These are phyloP conservation scores for Kalanchoe fedtschenkoi DNA, from an alignment of 164 flowering plant genomes.

Conservation along the genomic window DNA sequence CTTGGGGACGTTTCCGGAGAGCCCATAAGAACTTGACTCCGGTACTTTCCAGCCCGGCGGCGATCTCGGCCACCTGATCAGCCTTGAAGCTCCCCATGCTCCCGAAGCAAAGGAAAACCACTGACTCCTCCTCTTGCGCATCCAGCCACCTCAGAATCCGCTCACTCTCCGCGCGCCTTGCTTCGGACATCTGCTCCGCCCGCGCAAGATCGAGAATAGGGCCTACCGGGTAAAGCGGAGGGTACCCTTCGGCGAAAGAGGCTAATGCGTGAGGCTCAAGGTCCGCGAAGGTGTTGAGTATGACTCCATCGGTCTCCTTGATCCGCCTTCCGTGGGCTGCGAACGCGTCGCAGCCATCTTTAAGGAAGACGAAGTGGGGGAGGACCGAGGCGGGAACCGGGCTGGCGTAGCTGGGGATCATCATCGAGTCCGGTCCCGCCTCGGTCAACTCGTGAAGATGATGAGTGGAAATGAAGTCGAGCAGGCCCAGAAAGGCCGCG, in stretches of 20 bases:
- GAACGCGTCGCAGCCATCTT: neutral
- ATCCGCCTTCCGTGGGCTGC: neutral
- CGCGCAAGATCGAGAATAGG: conserved; percentile 13
- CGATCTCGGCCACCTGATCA: conserved; percentile 8
- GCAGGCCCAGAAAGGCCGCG: neutral
- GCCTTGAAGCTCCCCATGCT: conserved; percentile 11
- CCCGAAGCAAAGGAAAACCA: conserved; percentile 15
- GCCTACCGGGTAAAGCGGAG: conserved; percentile 19
- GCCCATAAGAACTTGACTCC: conserved; percentile 11
- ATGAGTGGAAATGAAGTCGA: neutral
- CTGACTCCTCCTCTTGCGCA: conserved; percentile 8
- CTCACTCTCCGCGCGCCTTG: neutral
- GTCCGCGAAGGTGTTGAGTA: conserved; percentile 20
- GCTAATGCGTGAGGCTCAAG: conserved; percentile 14
- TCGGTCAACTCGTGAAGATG: neutral
- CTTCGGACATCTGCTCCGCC: neutral
- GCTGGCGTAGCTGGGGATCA: conserved; percentile 1
- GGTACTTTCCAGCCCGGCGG: conserved; percentile 7
- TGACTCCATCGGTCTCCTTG: conserved; percentile 15
- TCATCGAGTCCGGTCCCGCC: conserved; percentile 1
- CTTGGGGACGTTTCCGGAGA: conserved; percentile 7
- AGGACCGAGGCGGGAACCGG: conserved; percentile 16
- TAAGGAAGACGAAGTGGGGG: neutral
- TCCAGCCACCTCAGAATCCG: conserved; percentile 11
- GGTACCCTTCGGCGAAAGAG: conserved; percentile 7